Evolutionary conservation across 345 rosid species (phyloP), one percentile per base, ranked within the genome.

Genomic region (Gossypium sturtianum): DNA sequence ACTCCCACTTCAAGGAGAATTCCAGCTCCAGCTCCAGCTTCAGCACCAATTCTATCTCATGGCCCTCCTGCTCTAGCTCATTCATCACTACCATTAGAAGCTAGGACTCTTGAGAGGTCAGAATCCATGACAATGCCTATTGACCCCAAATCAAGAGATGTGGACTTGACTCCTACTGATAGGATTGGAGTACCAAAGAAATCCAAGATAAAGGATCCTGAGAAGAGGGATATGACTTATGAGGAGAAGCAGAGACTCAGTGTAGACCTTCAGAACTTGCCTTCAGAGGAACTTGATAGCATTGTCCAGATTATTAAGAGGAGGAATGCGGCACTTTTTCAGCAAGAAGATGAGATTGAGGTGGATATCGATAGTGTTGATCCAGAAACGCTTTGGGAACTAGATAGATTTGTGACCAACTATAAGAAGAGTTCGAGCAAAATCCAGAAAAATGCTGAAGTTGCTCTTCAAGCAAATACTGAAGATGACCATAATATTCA

Each of bases 311-410:
- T 93, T 75, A 91, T 95, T 73, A 95, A 83, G 84, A 90, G 86
- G 82, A 86, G 91, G 68, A 95, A 86, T 68, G 87, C 90, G 27
- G 88, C 82, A 23, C 89, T 93, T 52, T 82, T 81, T 63, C 91
- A 86, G 76, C 86, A 90, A 75, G 96, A 93, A 19, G 96, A 91
- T 81, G 99, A 93, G 84, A 88, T 95, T 81, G 99, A 93, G 81
- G 81, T 95, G 47, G 99, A 95, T 72, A 90, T 95, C 68, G 98
- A 91, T 66, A 82, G 81, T 82, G 88, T 95, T 75, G 98, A 93
- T 80, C 82, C 81, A 16, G 85, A 89, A 74, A 95, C 97, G 12
- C 91, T 93, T 73, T 95, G 97, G 99, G 97, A 95, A 79, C 96
- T 95, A 69, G 83, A 87, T 80, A 82, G 84, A 59, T 86, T 85